Percentiles rank a stretch among this genome's conserved stretches.
Conservation (phyloP, 2,329 filamentous ascomycete genomes). For the Elsinoe fawcettii region DNA sequence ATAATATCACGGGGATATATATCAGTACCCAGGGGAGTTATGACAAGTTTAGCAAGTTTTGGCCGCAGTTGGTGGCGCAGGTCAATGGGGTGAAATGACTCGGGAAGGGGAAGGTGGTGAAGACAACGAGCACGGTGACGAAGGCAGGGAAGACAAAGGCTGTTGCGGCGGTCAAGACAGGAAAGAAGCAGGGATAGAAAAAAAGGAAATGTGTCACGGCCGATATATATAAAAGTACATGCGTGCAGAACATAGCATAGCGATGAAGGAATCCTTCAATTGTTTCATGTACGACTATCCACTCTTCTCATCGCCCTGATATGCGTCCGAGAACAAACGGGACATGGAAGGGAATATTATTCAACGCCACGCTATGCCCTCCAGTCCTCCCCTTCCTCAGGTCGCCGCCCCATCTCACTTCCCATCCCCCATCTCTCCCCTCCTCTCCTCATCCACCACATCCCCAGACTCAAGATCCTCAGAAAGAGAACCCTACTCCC, state of each 20-base stretch:
- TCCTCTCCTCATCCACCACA: no score
- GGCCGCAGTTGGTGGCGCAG: conserved; percentile 10
- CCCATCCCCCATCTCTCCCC: background rate
- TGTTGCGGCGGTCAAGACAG: background rate
- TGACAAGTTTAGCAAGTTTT: conserved; percentile 6
- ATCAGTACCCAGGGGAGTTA: background rate
- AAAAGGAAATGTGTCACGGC: background rate
- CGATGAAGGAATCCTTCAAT: background rate
- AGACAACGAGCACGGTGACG: background rate
- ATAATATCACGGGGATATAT: conserved; percentile 13
- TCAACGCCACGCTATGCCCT: background rate
- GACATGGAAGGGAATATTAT: background rate
- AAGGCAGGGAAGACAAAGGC: background rate
- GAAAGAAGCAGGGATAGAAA: background rate
- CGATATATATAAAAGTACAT: conserved; percentile 1
- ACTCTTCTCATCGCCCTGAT: background rate
- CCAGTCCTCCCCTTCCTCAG: background rate
- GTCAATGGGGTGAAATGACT: conserved; percentile 8
- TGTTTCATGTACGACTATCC: background rate
- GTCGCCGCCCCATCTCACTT: background rate
- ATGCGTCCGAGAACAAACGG: background rate
- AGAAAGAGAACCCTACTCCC: background rate
- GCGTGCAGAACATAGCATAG: background rate
- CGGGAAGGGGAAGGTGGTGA: background rate
- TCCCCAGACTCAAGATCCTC: background rate